Base-by-base conservation (phyloP, 306 rosid species). In the Sindora glabra region DNA sequence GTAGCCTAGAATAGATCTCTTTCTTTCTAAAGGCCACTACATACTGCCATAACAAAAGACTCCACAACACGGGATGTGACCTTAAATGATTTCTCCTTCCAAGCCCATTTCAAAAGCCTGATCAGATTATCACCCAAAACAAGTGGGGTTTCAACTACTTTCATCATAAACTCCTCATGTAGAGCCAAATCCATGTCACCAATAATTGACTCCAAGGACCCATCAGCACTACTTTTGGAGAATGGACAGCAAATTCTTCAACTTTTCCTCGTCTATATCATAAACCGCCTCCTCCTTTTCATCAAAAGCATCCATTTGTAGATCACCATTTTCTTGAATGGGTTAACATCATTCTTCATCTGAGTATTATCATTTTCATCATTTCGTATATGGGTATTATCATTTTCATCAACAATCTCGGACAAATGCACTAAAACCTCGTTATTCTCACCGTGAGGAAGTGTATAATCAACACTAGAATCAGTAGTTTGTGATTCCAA, bases 61-160 rank as follows among this genome's bases (percentile, higher is more conserved):
- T 77, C 79, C 39, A 91, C 21, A 15, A 74, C 71, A 13, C 47
- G 37, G 1, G 78, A 18, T 0, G 77, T 75, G 16, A 77, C 71
- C 49, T 47, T 18, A 27, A 75, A 70, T 15, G 81, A 73, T 33
- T 72, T 77, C 41, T 64, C 68, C 63, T 45, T 74, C 90, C 70
- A 47, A 49, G 74, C 83, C 97, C 97, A 90, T 17, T 59, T 74
- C 27, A 87, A 56, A 63, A 90, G 80, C 75, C 81, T 74, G 19
- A 85, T 56, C 45, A 81, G 65, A 79, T 83, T 87, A 66, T 77
- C 87, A 46, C 74, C 80, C 50, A 62, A 66, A 67, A 83, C 48
- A 10, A 34, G 27, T 13, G 82, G 83, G 5, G 84, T 54, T 69
- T 85, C 84, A 26, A 77, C 25, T 24, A 83, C 57, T 64, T 60